Percentiles rank a stretch among this genome's conserved stretches.
Conservation (phyloP, 2,329 filamentous ascomycete species). For the Elsinoe arachidis region DNA sequence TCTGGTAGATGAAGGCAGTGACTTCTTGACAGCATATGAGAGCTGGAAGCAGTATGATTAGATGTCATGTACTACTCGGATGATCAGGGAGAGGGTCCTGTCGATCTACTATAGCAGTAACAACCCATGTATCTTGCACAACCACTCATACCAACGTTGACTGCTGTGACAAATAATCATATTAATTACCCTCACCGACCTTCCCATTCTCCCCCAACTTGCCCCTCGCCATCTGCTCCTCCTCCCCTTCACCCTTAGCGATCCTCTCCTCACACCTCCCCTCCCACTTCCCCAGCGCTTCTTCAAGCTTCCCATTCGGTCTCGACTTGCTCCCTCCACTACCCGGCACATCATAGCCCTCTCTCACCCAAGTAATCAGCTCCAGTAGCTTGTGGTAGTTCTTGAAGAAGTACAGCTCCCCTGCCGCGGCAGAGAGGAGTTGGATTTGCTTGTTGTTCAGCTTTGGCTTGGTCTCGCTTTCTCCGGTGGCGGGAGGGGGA, state of each 20-base stretch:
- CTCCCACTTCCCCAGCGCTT: conserved; percentile 22
- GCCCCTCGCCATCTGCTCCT: not conserved
- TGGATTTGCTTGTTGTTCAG: conserved; percentile 25
- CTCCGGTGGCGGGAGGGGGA: not conserved
- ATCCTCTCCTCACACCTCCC: conserved; percentile 16
- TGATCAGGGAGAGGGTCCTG: too few species aligned
- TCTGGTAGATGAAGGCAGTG: not conserved
- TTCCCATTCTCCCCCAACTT: too few species aligned
- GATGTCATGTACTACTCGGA: too few species aligned
- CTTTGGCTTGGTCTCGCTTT: conserved; percentile 17
- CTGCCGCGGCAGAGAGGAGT: conserved; percentile 44
- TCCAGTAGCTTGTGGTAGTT: conserved; percentile 41
- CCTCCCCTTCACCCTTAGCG: not conserved
- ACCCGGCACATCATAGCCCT: conserved; percentile 19
- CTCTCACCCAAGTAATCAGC: conserved; percentile 21
- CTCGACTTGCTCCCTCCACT: conserved; percentile 12
- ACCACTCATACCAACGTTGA: not conserved
- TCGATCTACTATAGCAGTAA: too few species aligned
- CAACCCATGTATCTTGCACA: too few species aligned
- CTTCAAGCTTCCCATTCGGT: conserved; percentile 17
- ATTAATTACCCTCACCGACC: too few species aligned
- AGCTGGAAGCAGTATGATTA: conserved; percentile 6
- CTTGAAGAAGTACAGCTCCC: conserved; percentile 51
- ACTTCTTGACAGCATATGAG: conserved; percentile 10
- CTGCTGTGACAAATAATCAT: not conserved